Base-by-base conservation (phyloP, 495 filamentous ascomycete genomes). In the Penicillium angulare region DNA sequence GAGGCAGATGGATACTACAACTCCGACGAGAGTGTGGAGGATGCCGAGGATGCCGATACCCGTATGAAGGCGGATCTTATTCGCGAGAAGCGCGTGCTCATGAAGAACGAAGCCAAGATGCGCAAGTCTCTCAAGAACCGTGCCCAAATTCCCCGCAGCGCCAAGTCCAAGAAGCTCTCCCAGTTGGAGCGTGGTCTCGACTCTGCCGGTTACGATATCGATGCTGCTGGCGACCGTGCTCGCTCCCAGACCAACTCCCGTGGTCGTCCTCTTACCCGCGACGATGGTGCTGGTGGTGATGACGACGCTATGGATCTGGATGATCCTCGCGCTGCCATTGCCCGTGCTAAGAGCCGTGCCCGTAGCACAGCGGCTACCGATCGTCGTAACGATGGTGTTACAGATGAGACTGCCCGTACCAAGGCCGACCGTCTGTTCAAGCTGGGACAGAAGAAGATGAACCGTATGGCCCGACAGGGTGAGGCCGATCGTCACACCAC, bases 391-490 rank as follows among this genome's bases (percentile, higher is more conserved):
- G 92, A 96, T 48, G 93, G 93, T 75, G 69, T 78, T 33, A 63
- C 62, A 16, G 63, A 68, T 53, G 61, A 64, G 32, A 66, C 63
- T 33, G 74, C 79, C 24, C 79, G 90, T 52, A 80, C 73, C 20
- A 91, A 90, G 78, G 91, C 88, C 15, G 95, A 97, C 67, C 84
- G 85, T 59, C 69, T 90, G 64, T 77, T 79, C 57, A 97, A 96
- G 79, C 69, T 98, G 62, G 79, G 85, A 56, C 93, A 98, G 84
- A 90, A 91, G 80, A 89, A 90, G 85, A 97, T 95, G 91, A 97
- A 98, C 76, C 79, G 92, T 52, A 92, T 95, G 88, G 93, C 93
- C 35, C 84, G 92, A 65, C 85, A 88, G 78, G 93, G 93, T 73
- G 93, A 98, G 77, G 91, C 90, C 31, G 93, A 98, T 82, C 80